Evolutionary conservation across 805 yeast species (phyloP), one percentile per base, ranked within the genome.

Genomic region (Zygoascus tannicola): DNA sequence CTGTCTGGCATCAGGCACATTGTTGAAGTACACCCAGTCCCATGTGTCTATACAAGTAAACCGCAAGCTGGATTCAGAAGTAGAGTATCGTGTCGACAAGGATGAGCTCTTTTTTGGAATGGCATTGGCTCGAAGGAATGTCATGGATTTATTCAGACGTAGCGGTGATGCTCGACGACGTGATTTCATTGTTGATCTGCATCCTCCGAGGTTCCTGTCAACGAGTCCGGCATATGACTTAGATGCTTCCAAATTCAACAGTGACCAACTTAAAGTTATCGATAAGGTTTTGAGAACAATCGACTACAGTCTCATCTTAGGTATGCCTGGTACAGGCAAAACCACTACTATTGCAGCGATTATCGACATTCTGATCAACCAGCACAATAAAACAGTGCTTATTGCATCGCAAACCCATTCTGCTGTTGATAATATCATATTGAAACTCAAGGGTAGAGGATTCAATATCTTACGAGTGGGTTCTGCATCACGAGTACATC

Each of bases 291-390:
- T 86, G 39, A 60, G 70, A 14, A 73, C 92, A 0, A 59, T 78
- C 43, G 95, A 88, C 57, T 92, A 85, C 57, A 70, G 88, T 3
- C 67, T 92, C 53, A 74, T 92, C 16, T 65, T 90, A 47, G 98
- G 98, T 0, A 92, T 92, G 98, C 98, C 98, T 0, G 98, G 98
- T 3, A 92, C 97, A 0, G 98, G 96, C 7, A 86, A 86, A 56
- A 86, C 96, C 1, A 86, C 97, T 0, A 83, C 88, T 0, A 87
- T 92, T 43, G 82, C 94, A 0, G 78, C 80, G 38, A 55, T 92
- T 15, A 80, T 88, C 35, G 70, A 73, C 45, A 66, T 74, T 34
- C 58, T 92, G 22, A 81, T 80, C 2, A 62, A 64, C 1, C 70
- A 71, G 38, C 32, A 22, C 15, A 78, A 76, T 1, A 83, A 83